Conservation (phyloP, 352 stramenopile genomes). For the Globisporangium echinulatum region DNA sequence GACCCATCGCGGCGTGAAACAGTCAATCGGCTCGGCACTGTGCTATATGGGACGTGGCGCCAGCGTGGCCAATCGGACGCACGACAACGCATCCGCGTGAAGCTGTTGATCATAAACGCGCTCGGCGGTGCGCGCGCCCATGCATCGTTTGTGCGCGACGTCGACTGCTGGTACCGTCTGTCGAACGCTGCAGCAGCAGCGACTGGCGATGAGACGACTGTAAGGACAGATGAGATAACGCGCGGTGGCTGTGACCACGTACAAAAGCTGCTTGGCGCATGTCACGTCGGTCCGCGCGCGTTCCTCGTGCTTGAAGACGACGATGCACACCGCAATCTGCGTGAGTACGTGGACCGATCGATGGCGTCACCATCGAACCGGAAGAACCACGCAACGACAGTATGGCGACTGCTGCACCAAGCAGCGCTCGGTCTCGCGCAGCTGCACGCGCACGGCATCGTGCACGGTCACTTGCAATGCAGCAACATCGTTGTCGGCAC, state of each 20-base stretch:
- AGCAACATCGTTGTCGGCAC: constrained; percentile 72
- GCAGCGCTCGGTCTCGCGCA: constrained; percentile 51
- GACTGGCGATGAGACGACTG: neutral
- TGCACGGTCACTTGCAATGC: constrained; percentile 87
- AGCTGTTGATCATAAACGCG: neutral
- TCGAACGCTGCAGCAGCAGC: neutral
- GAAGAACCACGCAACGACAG: too few relatives aligned
- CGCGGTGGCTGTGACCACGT: constrained; percentile 28
- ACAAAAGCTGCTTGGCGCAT: constrained; percentile 38
- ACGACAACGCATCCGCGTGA: neutral
- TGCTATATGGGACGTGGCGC: constrained; percentile 1
- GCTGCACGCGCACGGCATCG: constrained; percentile 50
- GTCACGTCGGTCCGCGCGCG: constrained; percentile 29
- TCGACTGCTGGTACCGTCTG: constrained; percentile 23
- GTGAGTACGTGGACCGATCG: constrained; percentile 18
- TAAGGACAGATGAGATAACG: too few relatives aligned
- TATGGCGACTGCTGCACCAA: constrained; percentile 22
- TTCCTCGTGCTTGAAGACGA: constrained; percentile 36
- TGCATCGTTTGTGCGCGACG: constrained; percentile 27
- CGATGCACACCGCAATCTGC: constrained; percentile 16
- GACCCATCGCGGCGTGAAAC: neutral
- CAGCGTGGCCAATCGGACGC: neutral
- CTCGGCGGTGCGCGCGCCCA: neutral
- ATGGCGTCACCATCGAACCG: too few relatives aligned
- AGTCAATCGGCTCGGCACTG: constrained; percentile 1